A percentile compares a stretch with the other conserved stretches of the same genome.
These are phyloP conservation scores for Bacidia rubella DNA, from an alignment of 495 filamentous ascomycete genomes.

Conservation along the genomic window DNA sequence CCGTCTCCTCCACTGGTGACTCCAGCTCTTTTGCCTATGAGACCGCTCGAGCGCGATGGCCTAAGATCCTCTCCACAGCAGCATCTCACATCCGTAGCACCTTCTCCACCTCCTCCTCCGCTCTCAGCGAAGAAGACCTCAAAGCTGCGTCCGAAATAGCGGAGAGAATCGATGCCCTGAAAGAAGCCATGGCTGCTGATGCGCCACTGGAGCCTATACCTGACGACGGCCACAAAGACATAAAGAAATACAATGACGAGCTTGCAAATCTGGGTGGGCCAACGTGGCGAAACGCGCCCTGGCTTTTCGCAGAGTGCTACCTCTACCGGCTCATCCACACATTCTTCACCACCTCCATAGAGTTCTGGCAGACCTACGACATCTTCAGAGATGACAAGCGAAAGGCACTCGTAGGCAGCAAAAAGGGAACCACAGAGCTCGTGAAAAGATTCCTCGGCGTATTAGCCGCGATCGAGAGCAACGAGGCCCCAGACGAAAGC, in stretches of 20 bases:
- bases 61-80: conserved; percentile 10
- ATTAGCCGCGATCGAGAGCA: conserved; percentile 38
- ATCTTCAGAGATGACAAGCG: conserved; percentile 82
- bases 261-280: conserved; percentile 54
- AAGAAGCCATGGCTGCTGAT: not conserved
- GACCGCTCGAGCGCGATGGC: conserved; percentile 9
- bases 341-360: conserved; percentile 57
- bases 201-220: conserved; percentile 45
- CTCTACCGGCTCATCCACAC: conserved; percentile 71
- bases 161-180: conserved; percentile 1
- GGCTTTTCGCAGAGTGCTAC: conserved; percentile 90
- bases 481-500: conserved; percentile 40
- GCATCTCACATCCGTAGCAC: conserved; percentile 6
- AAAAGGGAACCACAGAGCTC: conserved; percentile 77
- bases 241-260: conserved; percentile 70
- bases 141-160: conserved; percentile 3
- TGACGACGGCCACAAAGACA: conserved; percentile 67
- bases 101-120: not conserved
- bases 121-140: not conserved
- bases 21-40: conserved; percentile 8
- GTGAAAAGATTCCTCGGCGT: conserved; percentile 57
- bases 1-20: conserved; percentile 4
- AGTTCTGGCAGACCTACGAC: conserved; percentile 74
- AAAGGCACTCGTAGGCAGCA: conserved; percentile 79
- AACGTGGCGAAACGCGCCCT: conserved; percentile 68